A percentile compares a stretch with the other conserved stretches of the same genome.
These are phyloP conservation scores for Penicillium brasilianum DNA, from an alignment of 2,329 filamentous ascomycete genomes.

Conservation along the genomic window DNA sequence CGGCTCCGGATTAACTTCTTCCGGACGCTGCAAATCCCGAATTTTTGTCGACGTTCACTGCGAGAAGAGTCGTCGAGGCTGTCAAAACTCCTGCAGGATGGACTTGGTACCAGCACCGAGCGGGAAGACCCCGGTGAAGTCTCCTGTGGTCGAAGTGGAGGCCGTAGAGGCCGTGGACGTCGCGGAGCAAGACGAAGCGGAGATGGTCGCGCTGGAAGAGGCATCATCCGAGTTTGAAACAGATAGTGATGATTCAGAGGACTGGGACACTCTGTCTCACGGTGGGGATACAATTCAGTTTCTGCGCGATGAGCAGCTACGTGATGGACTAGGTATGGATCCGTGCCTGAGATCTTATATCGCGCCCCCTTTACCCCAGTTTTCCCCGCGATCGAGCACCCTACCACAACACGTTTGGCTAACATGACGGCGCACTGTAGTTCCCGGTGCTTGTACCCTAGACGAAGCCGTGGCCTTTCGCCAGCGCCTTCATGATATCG, in stretches of 20 bases:
- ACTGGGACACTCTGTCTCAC: slow-evolving; percentile 68
- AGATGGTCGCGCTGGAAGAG: slow-evolving; percentile 36
- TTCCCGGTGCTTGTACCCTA: slow-evolving; percentile 65
- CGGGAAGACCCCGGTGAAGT: slow-evolving; percentile 42
- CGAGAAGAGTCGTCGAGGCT: slow-evolving; percentile 39
- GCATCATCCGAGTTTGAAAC: slow-evolving; percentile 44
- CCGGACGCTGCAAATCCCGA: slow-evolving; percentile 36
- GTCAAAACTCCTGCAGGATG: slow-evolving; percentile 43
- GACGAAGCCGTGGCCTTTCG: slow-evolving; percentile 73
- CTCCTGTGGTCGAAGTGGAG: slow-evolving; percentile 44
- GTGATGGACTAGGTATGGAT: slow-evolving; percentile 53
- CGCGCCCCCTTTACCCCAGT: slow-evolving; percentile 23
- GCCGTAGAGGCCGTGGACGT: slow-evolving; percentile 42
- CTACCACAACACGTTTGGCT: slow-evolving; percentile 17
- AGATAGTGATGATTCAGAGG: slow-evolving; percentile 44
- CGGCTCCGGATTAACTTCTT: slow-evolving; percentile 38
- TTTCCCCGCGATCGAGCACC: slow-evolving; percentile 30
- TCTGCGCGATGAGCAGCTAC: slow-evolving; percentile 59
- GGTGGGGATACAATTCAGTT: slow-evolving; percentile 68
- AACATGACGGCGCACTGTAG: slow-evolving; percentile 28
- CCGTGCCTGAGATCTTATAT: slow-evolving; percentile 14
- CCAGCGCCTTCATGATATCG: slow-evolving; percentile 73
- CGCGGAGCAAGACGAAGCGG: slow-evolving; percentile 32
- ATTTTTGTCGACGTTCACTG: slow-evolving; percentile 31
- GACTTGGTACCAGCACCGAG: slow-evolving; percentile 44